Evolutionary conservation across 352 stramenopile species (phyloP), one percentile per base, ranked within the genome.

Genomic region (Aphanomyces cochlioides): DNA sequence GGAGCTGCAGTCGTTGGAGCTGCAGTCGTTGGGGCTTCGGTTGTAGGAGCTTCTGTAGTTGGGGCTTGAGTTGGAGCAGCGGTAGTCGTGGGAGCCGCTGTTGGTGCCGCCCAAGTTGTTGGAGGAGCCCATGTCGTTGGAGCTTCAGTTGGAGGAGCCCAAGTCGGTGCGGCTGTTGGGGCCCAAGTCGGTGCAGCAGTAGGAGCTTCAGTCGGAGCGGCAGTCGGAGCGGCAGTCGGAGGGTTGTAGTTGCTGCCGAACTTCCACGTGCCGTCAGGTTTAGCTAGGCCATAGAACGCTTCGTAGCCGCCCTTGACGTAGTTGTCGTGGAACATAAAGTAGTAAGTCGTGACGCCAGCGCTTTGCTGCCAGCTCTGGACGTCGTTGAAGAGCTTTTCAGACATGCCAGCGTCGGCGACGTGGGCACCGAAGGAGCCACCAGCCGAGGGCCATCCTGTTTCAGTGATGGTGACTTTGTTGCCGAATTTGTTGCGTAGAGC

Each of bases 321-420:
- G 6, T 80, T 79, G 28, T 77, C 79, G 75, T 92, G 82, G 63
- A 87, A 92, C 69, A 90, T 83, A 76, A 92, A 90, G 79, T 88
- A 90, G 66, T 63, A 72, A 21, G 43, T 56, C 28, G 38, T 41
- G 28, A 28, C 28, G n/a, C 60, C 60, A 41, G 36, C 21, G 10
- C 38, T 54, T 4, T 56, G 54, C 37, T 17, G 19, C 53, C 50
- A 72, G 7, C 10, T 19, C 13, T 72, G 67, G 58, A 72, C 57
- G 10, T n/a, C 15, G 38, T 72, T 53, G 19, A 63, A 70, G 58
- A 68, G 68, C 17, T 58, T 40, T 34, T 72, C 7, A 12, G 66
- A 38, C 50, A 47, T 68, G 41, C 68, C 48, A 34, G 28, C 17
- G 1, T 0, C 57, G 34, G 57, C 12, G 1, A 47, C 15, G 58